Conservation (phyloP, 2,329 filamentous ascomycete genomes). For the Coniochaeta sp. region DNA sequence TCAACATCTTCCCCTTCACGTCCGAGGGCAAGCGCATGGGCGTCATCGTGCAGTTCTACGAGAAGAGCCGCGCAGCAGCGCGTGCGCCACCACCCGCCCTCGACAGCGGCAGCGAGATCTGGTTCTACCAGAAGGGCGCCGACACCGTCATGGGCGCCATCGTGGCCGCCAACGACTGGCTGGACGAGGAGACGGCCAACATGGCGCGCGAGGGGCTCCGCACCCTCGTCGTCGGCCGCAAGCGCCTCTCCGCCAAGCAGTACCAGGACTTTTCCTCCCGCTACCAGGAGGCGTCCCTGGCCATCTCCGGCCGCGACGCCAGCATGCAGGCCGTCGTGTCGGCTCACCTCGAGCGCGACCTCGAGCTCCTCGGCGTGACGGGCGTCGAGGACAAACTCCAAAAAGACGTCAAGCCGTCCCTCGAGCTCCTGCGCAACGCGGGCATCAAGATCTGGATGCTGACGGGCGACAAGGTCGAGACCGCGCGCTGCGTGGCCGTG, state of each 20-base stretch:
- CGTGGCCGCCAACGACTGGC: conserved; percentile 93
- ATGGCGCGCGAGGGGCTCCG: conserved; percentile 96
- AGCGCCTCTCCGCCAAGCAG: conserved; percentile 68
- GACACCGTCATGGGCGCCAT: conserved; percentile 98
- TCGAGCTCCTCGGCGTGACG: conserved; percentile 93
- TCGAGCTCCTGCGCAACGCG: conserved; percentile 91
- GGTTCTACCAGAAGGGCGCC: conserved; percentile 98
- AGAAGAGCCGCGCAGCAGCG: conserved; percentile 45
- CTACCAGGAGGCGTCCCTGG: conserved; percentile 74
- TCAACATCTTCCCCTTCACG: conserved; percentile 95
- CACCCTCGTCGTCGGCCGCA: conserved; percentile 91
- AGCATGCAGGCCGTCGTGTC: conserved; percentile 75
- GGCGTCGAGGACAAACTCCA: conserved; percentile 97
- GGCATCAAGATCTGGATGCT: conserved; percentile 99
- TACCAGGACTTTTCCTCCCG: conserved; percentile 72
- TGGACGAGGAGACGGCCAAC: conserved; percentile 98
- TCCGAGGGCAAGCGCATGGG: conserved; percentile 98
- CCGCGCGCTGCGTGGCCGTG: conserved; percentile 90
- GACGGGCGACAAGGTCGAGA: conserved; percentile 97
- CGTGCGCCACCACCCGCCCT: conserved; percentile 38
- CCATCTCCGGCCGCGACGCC: conserved; percentile 71
- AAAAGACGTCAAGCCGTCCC: conserved; percentile 86
- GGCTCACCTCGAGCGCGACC: conserved; percentile 74
- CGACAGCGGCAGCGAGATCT: conserved; percentile 71
- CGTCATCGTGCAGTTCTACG: conserved; percentile 82